Percentiles rank a stretch among this genome's conserved stretches.
These are phyloP conservation scores for Phyllosticta citrichinensis DNA, from an alignment of 2,329 filamentous ascomycete genomes.

Conservation along the genomic window DNA sequence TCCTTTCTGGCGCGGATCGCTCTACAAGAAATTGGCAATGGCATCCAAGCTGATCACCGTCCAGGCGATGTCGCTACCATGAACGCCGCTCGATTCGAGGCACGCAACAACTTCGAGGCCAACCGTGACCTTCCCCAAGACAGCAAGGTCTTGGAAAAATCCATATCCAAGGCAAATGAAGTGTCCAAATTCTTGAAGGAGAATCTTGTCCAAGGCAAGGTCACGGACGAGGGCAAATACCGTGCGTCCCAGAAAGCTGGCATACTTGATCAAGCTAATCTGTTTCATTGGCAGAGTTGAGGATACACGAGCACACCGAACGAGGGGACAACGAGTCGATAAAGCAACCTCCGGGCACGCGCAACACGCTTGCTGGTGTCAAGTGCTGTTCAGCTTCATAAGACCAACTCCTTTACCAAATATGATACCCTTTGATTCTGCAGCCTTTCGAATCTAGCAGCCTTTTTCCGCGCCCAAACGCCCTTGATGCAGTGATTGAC, in stretches of 20 bases:
- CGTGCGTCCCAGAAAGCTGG: constrained; percentile 39
- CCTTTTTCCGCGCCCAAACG: constrained; percentile 14
- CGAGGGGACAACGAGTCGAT: constrained; percentile 87
- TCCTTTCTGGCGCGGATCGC: neutral
- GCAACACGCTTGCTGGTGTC: constrained; percentile 24
- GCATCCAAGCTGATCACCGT: neutral
- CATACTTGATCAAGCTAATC: constrained; percentile 10
- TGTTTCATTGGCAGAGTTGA: constrained; percentile 50
- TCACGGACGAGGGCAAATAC: constrained; percentile 41
- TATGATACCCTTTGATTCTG: constrained; percentile 6
- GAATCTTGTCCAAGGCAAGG: constrained; percentile 76
- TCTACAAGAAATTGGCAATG: neutral
- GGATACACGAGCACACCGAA: constrained; percentile 86
- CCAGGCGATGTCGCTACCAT: constrained; percentile 63
- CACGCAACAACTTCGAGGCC: constrained; percentile 62
- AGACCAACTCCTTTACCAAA: neutral
- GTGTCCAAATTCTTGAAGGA: constrained; percentile 68
- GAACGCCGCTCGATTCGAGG: constrained; percentile 59
- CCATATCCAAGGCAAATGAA: constrained; percentile 70
- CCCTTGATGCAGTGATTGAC: constrained; percentile 17
- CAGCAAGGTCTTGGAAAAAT: constrained; percentile 50
- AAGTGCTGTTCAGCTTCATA: constrained; percentile 29
- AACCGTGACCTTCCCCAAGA: constrained; percentile 48
- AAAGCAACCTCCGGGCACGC: constrained; percentile 48
- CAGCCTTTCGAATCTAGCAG: neutral